Percentiles rank a stretch among this genome's conserved stretches.
phyloP scores from a whole-genome alignment of 306 rosid genomes.

The Pyrus betulifolia region DNA sequence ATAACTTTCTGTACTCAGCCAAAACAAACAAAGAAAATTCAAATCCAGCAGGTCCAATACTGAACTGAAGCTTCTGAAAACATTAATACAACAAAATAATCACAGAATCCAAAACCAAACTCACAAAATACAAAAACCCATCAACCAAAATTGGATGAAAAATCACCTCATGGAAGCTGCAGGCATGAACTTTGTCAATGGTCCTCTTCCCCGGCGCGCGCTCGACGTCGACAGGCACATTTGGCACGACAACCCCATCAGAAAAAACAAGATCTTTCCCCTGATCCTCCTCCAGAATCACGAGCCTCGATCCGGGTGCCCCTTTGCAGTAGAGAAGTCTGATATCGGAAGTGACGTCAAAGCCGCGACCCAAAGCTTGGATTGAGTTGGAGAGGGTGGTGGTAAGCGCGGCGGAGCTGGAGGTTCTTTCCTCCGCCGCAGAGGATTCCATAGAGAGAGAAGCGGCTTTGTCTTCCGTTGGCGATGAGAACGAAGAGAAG shows the following conservation, averaged over 20 bases:
- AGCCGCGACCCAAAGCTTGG: conserved; percentile 93
- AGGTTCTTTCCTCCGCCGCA: conserved; percentile 1
- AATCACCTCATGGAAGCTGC: conserved; percentile 63
- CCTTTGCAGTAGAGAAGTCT: conserved; percentile 93
- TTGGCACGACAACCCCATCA: conserved; percentile 43
- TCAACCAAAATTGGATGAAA: conserved; percentile 11
- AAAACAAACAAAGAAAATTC: neutral
- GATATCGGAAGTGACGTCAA: conserved; percentile 93
- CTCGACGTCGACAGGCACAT: conserved; percentile 59
- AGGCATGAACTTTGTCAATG: conserved; percentile 42
- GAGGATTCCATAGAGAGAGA: conserved; percentile 25
- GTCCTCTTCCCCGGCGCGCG: conserved; percentile 33
- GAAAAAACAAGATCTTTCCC: conserved; percentile 55
- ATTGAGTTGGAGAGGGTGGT: conserved; percentile 68
- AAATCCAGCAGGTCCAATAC: neutral
- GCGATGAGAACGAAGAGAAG: neutral
- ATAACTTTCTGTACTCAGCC: neutral
- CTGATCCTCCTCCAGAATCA: conserved; percentile 46
- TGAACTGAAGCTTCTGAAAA: conserved; percentile 1
- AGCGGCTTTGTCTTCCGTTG: conserved; percentile 16
- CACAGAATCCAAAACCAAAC: conserved; percentile 14
- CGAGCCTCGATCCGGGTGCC: conserved; percentile 79
- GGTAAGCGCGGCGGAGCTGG: conserved; percentile 50
- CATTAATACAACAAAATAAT: neutral
- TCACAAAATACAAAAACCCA: neutral